phyloP scores from a whole-genome alignment of 2,329 filamentous ascomycete species.

The Aspergillus transmontanensis region DNA sequence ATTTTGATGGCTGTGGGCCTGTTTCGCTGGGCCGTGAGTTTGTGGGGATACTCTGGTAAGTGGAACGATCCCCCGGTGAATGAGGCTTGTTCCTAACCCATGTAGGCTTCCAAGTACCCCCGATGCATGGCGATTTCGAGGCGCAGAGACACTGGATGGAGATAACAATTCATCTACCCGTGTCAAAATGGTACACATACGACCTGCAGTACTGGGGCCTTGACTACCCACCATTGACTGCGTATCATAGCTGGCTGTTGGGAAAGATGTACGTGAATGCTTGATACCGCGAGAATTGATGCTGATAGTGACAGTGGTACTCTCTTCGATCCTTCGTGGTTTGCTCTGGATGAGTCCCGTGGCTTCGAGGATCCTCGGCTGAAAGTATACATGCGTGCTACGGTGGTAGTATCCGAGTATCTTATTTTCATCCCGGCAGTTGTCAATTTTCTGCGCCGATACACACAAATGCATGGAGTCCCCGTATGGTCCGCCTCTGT shows the following conservation, averaged over 20 bases:
- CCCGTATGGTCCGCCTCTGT: constrained; percentile 81
- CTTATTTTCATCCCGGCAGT: constrained; percentile 83
- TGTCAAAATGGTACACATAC: constrained; percentile 97
- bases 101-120: constrained; percentile 74
- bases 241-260: constrained; percentile 96
- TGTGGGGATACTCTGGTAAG: constrained; percentile 93
- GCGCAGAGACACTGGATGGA: constrained; percentile 99
- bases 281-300: not conserved
- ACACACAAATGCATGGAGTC: constrained; percentile 73
- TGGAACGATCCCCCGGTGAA: constrained; percentile 4
- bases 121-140: constrained; percentile 96
- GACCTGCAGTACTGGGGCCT: constrained; percentile 97
- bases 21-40: constrained; percentile 86
- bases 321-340: constrained; percentile 81
- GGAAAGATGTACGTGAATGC: constrained; percentile 68
- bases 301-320: constrained; percentile 59
- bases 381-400: constrained; percentile 95
- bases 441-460: constrained; percentile 82
- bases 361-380: constrained; percentile 76
- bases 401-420: constrained; percentile 88
- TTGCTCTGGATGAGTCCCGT: constrained; percentile 78
- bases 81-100: constrained; percentile 11
- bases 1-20: constrained; percentile 88
- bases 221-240: constrained; percentile 95
- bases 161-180: constrained; percentile 81